Evolutionary conservation across 2,329 filamentous ascomycete genomes (phyloP), one percentile per base, ranked within the genome.

Genomic region (Neobulgaria alba): DNA sequence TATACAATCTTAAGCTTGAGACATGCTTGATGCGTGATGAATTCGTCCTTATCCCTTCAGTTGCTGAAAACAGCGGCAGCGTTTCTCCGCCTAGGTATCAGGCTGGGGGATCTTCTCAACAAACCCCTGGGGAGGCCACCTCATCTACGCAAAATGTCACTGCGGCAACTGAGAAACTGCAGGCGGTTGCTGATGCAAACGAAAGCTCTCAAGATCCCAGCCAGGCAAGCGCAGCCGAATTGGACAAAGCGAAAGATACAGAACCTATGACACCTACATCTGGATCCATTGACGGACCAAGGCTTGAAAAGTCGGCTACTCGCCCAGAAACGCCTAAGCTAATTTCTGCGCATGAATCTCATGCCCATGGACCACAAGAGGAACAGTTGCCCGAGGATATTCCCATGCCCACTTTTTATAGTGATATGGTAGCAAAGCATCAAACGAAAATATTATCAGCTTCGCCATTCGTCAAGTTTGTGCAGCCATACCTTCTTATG

Each of bases 1-100:
- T 96, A 10, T 98, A 98, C 64, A 98, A 95, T 55, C 71, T 98
- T 39, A 95, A 94, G 58, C 72, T 98, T 10, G 92, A 98, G 63
- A 95, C 92, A 1, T 95, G 85, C 53, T 68, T 98, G 33, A 85
- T 98, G 74, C 77, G 86, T 38, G 92, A 98, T 60, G 89, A 94
- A 55, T 94, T 87, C 52, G 83, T 94, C 12, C 77, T 89, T 47
- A 82, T 93, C 16, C 88, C 88, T 1, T 72, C 75, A 1, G 73
- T 73, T 19, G 67, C 71, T 7, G 72, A 76, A 3, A 58, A 67
- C 54, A 70, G 55, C 29, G 61, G 52, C 40, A 66, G 60, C 41
- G 63, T 57, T 21, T 67, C 61, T 42, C 63, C 60, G 18, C 53
- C 58, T 12, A 62, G 55, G 18, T 61, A 51, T 29, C 41, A 41